Evolutionary conservation across 169 alveolate genomes (phyloP), one percentile per base, ranked within the genome.

Genomic region (Condylostoma magnum): DNA sequence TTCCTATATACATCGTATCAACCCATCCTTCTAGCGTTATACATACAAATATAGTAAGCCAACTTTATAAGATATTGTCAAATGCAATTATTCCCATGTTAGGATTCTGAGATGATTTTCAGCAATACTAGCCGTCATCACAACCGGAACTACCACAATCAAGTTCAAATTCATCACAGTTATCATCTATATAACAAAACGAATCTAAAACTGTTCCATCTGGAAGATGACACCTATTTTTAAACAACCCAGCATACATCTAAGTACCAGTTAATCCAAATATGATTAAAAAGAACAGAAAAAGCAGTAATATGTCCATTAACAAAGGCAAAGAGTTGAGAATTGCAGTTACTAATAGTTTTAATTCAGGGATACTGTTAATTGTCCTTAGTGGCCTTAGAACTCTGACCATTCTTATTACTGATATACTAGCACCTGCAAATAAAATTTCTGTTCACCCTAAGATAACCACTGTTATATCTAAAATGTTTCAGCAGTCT

Each of bases 401-500:
- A 18, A 88, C 68, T 30, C 94, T 60, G 15, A 82, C 36, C 12
- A 73, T 75, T 60, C 94, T 54, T 31, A 85, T 80, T 2, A 83
- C 79, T 5, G 77, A 46, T 37, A 80, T 58, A 38, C 56, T 63
- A 18, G 20, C 50, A 30, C 67, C 30, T 37, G 54, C 50, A 5
- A 58, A 44, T 15, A 67, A 36, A 48, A 51, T 51, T 28, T 57
- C 34, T 0, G 69, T 37, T 33, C 63, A 50, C 10, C 86, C 80
- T 10, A 67, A 18, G n/a, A 66, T 20, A 46, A 90, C 92, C 4
- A 90, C 90, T 3, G 77, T 30, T 58, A 90, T 87, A 65, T 90
- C 96, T 4, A 86, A 47, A 28, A 80, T 27, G 58, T 86, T 86
- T 90, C 93, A 90, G 12, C 82, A 71, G 67, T 90, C 96, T 69